These are phyloP conservation scores for Corylus americana DNA, from an alignment of 306 rosid species.

Conservation along the genomic window DNA sequence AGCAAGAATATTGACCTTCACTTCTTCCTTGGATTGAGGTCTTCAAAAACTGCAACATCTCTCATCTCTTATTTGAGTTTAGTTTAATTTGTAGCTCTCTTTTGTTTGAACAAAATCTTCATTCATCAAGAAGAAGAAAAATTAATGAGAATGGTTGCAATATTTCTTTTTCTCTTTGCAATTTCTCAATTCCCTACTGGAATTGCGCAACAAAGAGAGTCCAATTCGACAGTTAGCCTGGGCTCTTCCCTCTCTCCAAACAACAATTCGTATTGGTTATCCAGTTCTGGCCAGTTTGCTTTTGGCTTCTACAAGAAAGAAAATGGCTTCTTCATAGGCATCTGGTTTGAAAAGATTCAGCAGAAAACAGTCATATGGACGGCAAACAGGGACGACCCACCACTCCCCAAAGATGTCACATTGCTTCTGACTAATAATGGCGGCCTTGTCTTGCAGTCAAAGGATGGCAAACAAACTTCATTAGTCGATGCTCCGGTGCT, in stretches of 20 bases:
- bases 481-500: neutral
- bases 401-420: neutral
- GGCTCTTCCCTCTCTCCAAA: slow-evolving; percentile 10
- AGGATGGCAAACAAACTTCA: neutral
- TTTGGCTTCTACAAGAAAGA: slow-evolving; percentile 26
- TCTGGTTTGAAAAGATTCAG: slow-evolving; percentile 24
- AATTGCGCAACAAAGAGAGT: neutral
- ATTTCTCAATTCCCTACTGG: neutral
- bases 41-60: neutral
- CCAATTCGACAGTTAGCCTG: neutral
- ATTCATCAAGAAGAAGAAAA: neutral
- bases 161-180: slow-evolving; percentile 4
- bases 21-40: neutral
- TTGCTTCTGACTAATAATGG: neutral
- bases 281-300: slow-evolving; percentile 29
- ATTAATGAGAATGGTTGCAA: neutral
- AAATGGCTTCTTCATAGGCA: slow-evolving; percentile 18
- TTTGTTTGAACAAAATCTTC: neutral
- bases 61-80: neutral
- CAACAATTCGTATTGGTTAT: neutral
- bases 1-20: neutral
- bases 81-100: neutral
- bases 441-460: neutral
- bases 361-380: slow-evolving; percentile 34
- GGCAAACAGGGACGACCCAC: slow-evolving; percentile 23